Percentiles rank a stretch among this genome's conserved stretches.
Evolutionary conservation across 2,329 filamentous ascomycete genomes (phyloP).

Genomic region (Calonectria pseudoturangicola): DNA sequence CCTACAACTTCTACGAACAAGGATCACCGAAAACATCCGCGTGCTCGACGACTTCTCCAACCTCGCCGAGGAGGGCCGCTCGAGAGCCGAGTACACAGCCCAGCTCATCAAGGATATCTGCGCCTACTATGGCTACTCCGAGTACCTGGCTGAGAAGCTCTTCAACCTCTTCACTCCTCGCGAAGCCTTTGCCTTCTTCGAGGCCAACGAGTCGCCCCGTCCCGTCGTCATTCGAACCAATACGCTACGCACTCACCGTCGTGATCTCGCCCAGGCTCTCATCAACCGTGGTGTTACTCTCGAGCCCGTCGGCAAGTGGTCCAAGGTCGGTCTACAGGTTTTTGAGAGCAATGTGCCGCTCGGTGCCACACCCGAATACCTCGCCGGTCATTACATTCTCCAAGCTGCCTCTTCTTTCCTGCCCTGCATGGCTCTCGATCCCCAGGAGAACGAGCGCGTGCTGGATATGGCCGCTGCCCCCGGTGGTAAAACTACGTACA

Average conservation of each 20-base stretch:
- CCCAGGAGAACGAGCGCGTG: conserved; percentile 92
- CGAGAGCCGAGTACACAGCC: conserved; percentile 89
- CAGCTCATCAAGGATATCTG: conserved; percentile 94
- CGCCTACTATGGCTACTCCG: conserved; percentile 96
- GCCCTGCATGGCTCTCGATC: conserved; percentile 96
- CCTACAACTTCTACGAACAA: conserved; percentile 88
- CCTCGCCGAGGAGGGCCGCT: conserved; percentile 85
- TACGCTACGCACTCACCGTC: conserved; percentile 85
- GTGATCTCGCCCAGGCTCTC: conserved; percentile 91
- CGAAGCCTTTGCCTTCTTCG: conserved; percentile 98
- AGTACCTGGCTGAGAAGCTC: conserved; percentile 96
- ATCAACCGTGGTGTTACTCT: conserved; percentile 98
- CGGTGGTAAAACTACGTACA: conserved; percentile 96
- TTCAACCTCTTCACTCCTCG: conserved; percentile 93
- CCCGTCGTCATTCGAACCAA: conserved; percentile 98
- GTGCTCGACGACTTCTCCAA: conserved; percentile 92
- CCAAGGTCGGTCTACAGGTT: conserved; percentile 96
- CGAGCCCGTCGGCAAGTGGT: conserved; percentile 98
- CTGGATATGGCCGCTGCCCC: conserved; percentile 97
- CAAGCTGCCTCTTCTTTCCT: conserved; percentile 98
- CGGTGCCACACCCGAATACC: conserved; percentile 96
- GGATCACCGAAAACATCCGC: conserved; percentile 95
- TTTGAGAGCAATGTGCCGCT: conserved; percentile 92
- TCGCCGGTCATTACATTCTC: conserved; percentile 97
- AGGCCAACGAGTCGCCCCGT: conserved; percentile 96